Evolutionary conservation across 192 early-diverging fungal species (phyloP).

Genomic region (Linnemannia zychae): DNA sequence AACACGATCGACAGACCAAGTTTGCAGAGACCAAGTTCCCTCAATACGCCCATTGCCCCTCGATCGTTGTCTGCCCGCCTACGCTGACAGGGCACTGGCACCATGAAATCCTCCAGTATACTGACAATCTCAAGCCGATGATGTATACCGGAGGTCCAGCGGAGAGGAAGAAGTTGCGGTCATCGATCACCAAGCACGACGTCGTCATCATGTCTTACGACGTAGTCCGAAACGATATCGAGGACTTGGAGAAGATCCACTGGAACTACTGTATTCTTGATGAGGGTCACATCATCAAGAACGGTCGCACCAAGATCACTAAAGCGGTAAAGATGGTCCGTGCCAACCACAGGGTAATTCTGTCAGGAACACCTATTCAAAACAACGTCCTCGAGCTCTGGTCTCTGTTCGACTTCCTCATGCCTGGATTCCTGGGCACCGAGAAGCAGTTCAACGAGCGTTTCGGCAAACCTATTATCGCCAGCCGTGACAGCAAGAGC

Average conservation of each 20-base stretch:
- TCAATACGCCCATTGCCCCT: constrained; percentile 80
- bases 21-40: constrained; percentile 68
- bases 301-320: constrained; percentile 94
- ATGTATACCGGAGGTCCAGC: constrained; percentile 88
- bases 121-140: constrained; percentile 81
- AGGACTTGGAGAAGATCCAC: constrained; percentile 72
- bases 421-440: constrained; percentile 98
- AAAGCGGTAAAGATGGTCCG: constrained; percentile 91
- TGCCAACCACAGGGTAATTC: constrained; percentile 90
- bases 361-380: constrained; percentile 97
- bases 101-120: constrained; percentile 91
- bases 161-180: constrained; percentile 79
- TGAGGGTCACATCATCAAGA: constrained; percentile 99
- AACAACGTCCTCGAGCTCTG: constrained; percentile 98
- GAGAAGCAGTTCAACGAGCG: constrained; percentile 96
- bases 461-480: constrained; percentile 93
- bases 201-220: constrained; percentile 98
- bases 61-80: constrained; percentile 95
- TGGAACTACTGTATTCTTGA: constrained; percentile 99
- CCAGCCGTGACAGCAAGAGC: constrained; percentile 90
- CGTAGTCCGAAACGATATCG: constrained; percentile 95
- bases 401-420: constrained; percentile 98
- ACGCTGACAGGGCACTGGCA: constrained; percentile 97
- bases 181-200: constrained; percentile 70
- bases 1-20: constrained; percentile 75